A percentile compares a stretch with the other conserved stretches of the same genome.
These are phyloP conservation scores for Stereocaulon alpinum DNA, from an alignment of 495 filamentous ascomycete genomes.

Conservation along the genomic window DNA sequence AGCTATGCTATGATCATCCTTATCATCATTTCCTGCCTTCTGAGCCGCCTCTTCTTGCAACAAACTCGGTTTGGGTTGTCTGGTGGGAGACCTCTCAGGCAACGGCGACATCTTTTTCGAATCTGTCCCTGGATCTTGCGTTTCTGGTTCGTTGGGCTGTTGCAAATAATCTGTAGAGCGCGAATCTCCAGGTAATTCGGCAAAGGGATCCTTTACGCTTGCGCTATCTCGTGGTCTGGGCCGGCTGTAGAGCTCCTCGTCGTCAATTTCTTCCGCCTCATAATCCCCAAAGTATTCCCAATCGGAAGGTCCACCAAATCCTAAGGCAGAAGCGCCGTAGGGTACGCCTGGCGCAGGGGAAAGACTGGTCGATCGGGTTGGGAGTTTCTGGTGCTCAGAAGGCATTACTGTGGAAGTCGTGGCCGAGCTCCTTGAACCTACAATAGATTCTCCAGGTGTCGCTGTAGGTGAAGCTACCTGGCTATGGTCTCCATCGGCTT, in stretches of 20 bases:
- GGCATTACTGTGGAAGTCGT: conserved; percentile 4
- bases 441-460: conserved; percentile 9
- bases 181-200: conserved; percentile 21
- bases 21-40: not conserved
- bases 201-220: not conserved
- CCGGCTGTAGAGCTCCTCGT: conserved; percentile 22
- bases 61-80: not conserved
- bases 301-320: conserved; percentile 46
- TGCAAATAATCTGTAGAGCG: not conserved
- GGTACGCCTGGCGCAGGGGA: conserved; percentile 6
- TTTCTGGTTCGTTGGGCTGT: not conserved
- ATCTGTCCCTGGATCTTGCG: not conserved
- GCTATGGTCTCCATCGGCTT: conserved; percentile 14
- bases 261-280: conserved; percentile 28
- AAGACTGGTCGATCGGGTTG: conserved; percentile 14
- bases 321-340: conserved; percentile 36
- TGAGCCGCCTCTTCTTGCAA: not conserved
- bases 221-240: conserved; percentile 13
- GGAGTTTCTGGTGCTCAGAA: conserved; percentile 7
- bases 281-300: conserved; percentile 45
- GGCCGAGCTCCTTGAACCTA: not conserved
- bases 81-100: not conserved
- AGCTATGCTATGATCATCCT: not conserved
- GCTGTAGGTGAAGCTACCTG: conserved; percentile 10
- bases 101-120: not conserved